phyloP scores from a whole-genome alignment of 345 rosid genomes.

The Clausena lansium region DNA sequence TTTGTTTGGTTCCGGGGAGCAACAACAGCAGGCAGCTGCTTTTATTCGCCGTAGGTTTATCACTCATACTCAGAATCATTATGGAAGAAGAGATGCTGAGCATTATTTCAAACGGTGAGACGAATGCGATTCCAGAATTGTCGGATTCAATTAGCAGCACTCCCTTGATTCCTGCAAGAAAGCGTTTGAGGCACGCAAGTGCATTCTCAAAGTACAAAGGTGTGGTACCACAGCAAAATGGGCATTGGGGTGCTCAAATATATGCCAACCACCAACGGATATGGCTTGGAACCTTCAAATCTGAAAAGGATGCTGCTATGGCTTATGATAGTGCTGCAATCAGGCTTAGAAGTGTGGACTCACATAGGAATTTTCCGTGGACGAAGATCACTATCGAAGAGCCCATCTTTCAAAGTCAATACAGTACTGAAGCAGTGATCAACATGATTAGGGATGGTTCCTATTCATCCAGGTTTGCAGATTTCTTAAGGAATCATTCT shows the following conservation, averaged over 20 bases:
- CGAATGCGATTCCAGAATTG: slow-evolving; percentile 13
- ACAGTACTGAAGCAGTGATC: slow-evolving; percentile 38
- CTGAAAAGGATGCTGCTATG: slow-evolving; percentile 59
- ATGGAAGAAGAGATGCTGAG: slow-evolving; percentile 29
- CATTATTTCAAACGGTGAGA: slow-evolving; percentile 23
- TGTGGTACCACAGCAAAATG: slow-evolving; percentile 57
- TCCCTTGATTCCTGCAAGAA: slow-evolving; percentile 20
- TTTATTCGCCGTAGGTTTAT: too few relatives aligned
- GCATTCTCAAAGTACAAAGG: slow-evolving; percentile 44
- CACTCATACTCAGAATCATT: slow-evolving; percentile 14
- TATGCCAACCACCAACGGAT: slow-evolving; percentile 49
- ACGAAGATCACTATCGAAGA: too few relatives aligned
- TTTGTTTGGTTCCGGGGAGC: too few relatives aligned
- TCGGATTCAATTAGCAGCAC: too few relatives aligned
- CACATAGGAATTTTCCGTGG: slow-evolving; percentile 43
- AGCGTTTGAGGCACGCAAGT: slow-evolving; percentile 19
- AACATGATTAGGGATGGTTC: slow-evolving; percentile 56
- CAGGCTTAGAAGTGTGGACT: slow-evolving; percentile 44
- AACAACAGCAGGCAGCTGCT: too few relatives aligned
- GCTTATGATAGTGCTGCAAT: slow-evolving; percentile 66
- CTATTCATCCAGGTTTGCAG: slow-evolving; percentile 39
- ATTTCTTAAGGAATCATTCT: slow-evolving; percentile 24
- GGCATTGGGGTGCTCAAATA: slow-evolving; percentile 71
- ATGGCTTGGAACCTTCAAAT: slow-evolving; percentile 69
- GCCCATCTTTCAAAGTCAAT: slow-evolving; percentile 46